A percentile compares a stretch with the other conserved stretches of the same genome.
Conservation (phyloP, 306 rosid species). For the Calophaca sinica region DNA sequence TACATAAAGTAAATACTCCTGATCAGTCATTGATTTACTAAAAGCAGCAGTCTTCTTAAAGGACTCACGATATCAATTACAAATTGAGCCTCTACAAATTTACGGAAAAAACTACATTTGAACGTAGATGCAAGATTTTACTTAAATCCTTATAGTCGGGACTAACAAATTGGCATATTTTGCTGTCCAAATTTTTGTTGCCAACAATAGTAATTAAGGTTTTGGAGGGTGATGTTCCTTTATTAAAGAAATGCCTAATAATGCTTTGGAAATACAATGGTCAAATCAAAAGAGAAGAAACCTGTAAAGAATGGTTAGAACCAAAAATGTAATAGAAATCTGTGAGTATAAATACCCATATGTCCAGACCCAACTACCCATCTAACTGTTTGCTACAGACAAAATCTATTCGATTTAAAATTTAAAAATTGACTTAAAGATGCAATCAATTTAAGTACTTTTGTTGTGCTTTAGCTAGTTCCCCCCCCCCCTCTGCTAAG, state of each 20-base stretch:
- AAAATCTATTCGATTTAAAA: neutral
- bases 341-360: neutral
- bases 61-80: no score
- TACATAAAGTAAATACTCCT: neutral
- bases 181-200: no score
- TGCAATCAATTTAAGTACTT: slow-evolving; percentile 1
- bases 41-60: neutral
- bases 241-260: slow-evolving; percentile 12
- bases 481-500: neutral
- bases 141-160: neutral
- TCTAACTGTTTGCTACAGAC: neutral
- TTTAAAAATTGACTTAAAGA: slow-evolving; percentile 6
- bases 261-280: neutral
- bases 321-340: neutral
- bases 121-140: neutral
- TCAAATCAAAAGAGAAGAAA: slow-evolving; percentile 37
- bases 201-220: no score
- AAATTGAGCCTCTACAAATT: no score
- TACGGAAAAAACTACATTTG: no score
- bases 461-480: neutral
- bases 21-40: neutral
- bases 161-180: neutral
- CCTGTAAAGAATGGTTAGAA: slow-evolving; percentile 1
- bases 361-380: slow-evolving; percentile 2
- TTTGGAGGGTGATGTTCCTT: neutral